Evolutionary conservation across 129 eudicot species (phyloP).

Genomic region (carrot (Daucus carota)): DNA sequence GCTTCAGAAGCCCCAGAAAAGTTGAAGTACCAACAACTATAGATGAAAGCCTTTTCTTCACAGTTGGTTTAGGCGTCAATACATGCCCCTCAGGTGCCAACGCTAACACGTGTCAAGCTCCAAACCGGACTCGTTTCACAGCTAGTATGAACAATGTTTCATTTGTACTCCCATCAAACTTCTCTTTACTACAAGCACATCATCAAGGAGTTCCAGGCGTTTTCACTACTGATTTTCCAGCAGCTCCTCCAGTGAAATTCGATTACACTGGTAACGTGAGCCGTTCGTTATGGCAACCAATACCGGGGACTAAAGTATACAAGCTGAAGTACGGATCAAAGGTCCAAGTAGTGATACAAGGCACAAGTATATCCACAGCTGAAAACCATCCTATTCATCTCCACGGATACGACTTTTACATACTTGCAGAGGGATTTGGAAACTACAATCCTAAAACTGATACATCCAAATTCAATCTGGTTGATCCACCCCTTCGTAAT

Average conservation of each 20-base stretch:
- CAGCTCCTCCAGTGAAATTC: conserved; percentile 26
- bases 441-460: conserved; percentile 37
- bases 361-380: conserved; percentile 25
- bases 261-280: conserved; percentile 41
- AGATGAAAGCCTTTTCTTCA: conserved; percentile 28
- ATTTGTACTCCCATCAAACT: conserved; percentile 25
- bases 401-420: conserved; percentile 39
- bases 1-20: conserved; percentile 21
- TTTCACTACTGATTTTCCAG: conserved; percentile 35
- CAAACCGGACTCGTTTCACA: conserved; percentile 31
- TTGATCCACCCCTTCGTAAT: conserved; percentile 41
- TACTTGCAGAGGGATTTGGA: conserved; percentile 37
- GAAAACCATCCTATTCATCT: conserved; percentile 52
- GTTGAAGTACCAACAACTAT: conserved; percentile 20
- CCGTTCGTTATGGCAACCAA: conserved; percentile 35
- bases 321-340: conserved; percentile 30
- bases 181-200: conserved; percentile 35
- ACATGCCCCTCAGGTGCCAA: conserved; percentile 33
- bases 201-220: conserved; percentile 36
- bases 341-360: conserved; percentile 37
- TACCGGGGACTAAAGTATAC: conserved; percentile 25
- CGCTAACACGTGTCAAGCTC: conserved; percentile 27
- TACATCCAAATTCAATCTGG: conserved; percentile 32
- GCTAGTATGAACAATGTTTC: conserved; percentile 46
- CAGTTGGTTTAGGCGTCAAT: conserved; percentile 30